Evolutionary conservation across 1,139 yeast species (phyloP).

Genomic region (Waltiozyma sp.): DNA sequence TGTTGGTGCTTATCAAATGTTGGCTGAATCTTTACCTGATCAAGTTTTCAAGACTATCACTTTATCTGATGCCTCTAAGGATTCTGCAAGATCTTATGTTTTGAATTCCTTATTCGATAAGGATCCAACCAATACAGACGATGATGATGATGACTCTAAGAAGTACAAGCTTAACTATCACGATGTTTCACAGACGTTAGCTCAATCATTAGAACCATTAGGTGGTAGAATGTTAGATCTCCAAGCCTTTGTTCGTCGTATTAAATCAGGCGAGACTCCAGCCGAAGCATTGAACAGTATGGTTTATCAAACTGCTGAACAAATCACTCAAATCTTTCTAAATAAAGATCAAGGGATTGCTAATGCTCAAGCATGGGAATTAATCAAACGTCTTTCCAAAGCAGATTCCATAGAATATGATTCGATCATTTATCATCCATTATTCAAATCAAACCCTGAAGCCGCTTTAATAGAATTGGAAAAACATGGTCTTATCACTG

Average conservation of each 20-base stretch:
- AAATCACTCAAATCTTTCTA: slow-evolving; percentile 72
- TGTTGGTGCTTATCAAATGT: slow-evolving; percentile 59
- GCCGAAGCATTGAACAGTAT: slow-evolving; percentile 66
- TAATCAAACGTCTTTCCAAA: slow-evolving; percentile 54
- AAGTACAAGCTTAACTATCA: slow-evolving; percentile 12
- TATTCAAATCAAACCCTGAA: slow-evolving; percentile 51
- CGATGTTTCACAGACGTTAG: slow-evolving; percentile 27
- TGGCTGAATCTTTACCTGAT: slow-evolving; percentile 68
- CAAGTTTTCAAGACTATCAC: slow-evolving; percentile 71
- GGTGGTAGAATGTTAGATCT: slow-evolving; percentile 95
- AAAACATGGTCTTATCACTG: slow-evolving; percentile 62
- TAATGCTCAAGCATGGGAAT: slow-evolving; percentile 80
- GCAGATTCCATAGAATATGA: slow-evolving; percentile 35
- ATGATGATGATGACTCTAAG: slow-evolving; percentile 10
- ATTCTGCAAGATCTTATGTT: slow-evolving; percentile 65
- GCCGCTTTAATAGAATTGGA: slow-evolving; percentile 61
- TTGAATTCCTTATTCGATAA: slow-evolving; percentile 39
- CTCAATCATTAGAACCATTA: slow-evolving; percentile 53
- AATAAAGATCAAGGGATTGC: slow-evolving; percentile 46
- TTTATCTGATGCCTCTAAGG: slow-evolving; percentile 71
- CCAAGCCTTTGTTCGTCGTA: slow-evolving; percentile 80
- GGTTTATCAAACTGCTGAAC: slow-evolving; percentile 78
- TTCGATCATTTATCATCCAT: slow-evolving; percentile 46
- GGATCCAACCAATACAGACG: slow-evolving; percentile 10
- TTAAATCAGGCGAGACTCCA: slow-evolving; percentile 80